Evolutionary conservation across 2,329 filamentous ascomycete genomes (phyloP), one percentile per base, ranked within the genome.

Genomic region (Fusarium newnesense): DNA sequence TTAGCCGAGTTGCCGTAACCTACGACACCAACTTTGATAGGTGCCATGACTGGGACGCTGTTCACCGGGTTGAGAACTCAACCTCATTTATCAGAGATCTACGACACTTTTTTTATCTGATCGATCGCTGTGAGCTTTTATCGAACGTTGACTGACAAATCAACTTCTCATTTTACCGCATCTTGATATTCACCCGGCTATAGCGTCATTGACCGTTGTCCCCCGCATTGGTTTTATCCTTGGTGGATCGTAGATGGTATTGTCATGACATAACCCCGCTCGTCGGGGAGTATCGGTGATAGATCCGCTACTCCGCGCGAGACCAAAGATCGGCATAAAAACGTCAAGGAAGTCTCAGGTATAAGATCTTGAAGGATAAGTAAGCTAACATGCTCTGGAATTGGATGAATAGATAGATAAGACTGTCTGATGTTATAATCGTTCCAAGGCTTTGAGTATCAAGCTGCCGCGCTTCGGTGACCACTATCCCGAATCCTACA

Each of bases 1-100:
- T 84, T 86, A 21, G 85, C 78, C 1, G 86, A 82, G 61, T 83
- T 82, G 77, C 86, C 86, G 62, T 88, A 88, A 69, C 86, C 86
- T 39, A 88, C 77, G 49, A 88, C 75, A 42, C 86, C 86, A 40
- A 87, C 81, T 72, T 85, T 87, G 79, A 87, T 79, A 11, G 70
- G 69, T 1, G 75, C 56, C 78, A 77, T 77, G 80, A 72, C 26
- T 81, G 75, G 40, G 42, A 2, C 2, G 19, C 4, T 21, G 4
- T 26, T 32, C 9, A 32, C 18, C 12, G 8, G 18, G 18, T 37
- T 28, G 54, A 18, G 21, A 24, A 10, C 7, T 2, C 11, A 16
- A 9, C 9, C 39, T 39, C 4, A 28, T 19, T 16, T 26, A 7
- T 37, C 13, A 8, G 32, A 28, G 13, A 36, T 52, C 2, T 4